phyloP scores from a whole-genome alignment of 805 yeast genomes.

The Kluyveromyces starmeri region DNA sequence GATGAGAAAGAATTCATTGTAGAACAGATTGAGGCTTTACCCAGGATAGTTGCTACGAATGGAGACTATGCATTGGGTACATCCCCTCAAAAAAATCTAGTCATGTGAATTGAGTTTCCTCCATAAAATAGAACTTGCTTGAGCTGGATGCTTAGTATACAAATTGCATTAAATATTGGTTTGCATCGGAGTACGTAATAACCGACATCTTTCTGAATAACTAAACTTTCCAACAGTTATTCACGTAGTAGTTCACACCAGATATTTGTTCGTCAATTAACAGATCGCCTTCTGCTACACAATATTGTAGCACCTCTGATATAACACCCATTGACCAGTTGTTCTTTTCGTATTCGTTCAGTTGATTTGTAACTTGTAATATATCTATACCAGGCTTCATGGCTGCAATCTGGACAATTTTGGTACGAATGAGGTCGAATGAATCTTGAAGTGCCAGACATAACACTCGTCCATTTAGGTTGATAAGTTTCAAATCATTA shows the following conservation, averaged over 20 bases:
- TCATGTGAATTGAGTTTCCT: constrained; percentile 1
- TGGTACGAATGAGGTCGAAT: constrained; percentile 22
- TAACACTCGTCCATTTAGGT: constrained; percentile 30
- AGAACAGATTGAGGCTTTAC: constrained; percentile 62
- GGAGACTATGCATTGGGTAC: constrained; percentile 11
- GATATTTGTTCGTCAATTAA: constrained; percentile 61
- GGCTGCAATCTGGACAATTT: constrained; percentile 20
- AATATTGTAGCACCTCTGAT: constrained; percentile 51
- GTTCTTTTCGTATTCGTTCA: constrained; percentile 30
- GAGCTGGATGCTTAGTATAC: too few species aligned
- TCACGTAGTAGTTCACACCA: constrained; percentile 56
- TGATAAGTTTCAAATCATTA: constrained; percentile 32
- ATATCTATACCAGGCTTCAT: constrained; percentile 24
- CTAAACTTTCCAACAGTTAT: constrained; percentile 27
- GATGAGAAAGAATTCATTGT: constrained; percentile 79
- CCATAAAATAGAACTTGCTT: too few species aligned
- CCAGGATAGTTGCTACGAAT: constrained; percentile 40
- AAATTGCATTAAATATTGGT: too few species aligned
- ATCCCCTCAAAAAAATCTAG: constrained; percentile 12
- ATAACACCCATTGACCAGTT: constrained; percentile 63
- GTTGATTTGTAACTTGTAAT: constrained; percentile 17
- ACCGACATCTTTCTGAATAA: too few species aligned
- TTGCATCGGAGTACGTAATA: too few species aligned
- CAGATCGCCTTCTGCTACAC: constrained; percentile 47
- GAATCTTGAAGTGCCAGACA: constrained; percentile 27